These are phyloP conservation scores for Phytophthora agathidicida DNA, from an alignment of 352 stramenopile genomes.

Conservation along the genomic window DNA sequence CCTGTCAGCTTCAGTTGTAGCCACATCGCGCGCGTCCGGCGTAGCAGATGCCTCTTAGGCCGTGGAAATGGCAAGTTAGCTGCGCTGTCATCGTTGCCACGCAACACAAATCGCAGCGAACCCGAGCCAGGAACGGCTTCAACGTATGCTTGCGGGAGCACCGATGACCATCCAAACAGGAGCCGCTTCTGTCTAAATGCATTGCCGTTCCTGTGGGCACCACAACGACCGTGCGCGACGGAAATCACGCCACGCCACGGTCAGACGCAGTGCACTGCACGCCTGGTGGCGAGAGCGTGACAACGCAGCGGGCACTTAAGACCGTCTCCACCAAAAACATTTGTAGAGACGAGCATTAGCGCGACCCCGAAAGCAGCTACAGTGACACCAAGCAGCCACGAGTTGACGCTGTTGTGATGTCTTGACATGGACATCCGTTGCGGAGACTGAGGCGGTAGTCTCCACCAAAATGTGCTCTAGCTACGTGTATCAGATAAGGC, in stretches of 20 bases:
- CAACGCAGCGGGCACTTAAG: constrained; percentile 6
- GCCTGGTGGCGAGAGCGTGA: constrained; percentile 16
- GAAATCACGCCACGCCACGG: neutral
- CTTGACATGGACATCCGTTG: constrained; percentile 15
- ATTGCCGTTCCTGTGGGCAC: constrained; percentile 3
- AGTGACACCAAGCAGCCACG: constrained; percentile 5
- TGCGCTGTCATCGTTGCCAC: neutral
- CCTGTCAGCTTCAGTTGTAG: constrained; percentile 22
- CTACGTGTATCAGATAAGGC: neutral
- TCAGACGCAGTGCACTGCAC: neutral
- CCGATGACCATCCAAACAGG: too few species aligned
- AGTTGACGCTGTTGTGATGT: constrained; percentile 24
- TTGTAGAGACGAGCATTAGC: constrained; percentile 10
- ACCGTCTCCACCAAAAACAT: constrained; percentile 23
- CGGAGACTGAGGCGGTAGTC: neutral
- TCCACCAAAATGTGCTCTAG: constrained; percentile 16
- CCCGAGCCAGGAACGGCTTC: constrained; percentile 20
- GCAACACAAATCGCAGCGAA: constrained; percentile 5
- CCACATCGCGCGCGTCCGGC: constrained; percentile 19
- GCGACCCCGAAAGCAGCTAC: constrained; percentile 15
- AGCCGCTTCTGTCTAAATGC: constrained; percentile 1
- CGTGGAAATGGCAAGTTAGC: too few species aligned
- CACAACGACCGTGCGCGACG: neutral
- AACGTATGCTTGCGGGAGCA: neutral
- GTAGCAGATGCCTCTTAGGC: constrained; percentile 22